Evolutionary conservation across 768 basidiomycete species (phyloP).

Genomic region (Trametes villosa): DNA sequence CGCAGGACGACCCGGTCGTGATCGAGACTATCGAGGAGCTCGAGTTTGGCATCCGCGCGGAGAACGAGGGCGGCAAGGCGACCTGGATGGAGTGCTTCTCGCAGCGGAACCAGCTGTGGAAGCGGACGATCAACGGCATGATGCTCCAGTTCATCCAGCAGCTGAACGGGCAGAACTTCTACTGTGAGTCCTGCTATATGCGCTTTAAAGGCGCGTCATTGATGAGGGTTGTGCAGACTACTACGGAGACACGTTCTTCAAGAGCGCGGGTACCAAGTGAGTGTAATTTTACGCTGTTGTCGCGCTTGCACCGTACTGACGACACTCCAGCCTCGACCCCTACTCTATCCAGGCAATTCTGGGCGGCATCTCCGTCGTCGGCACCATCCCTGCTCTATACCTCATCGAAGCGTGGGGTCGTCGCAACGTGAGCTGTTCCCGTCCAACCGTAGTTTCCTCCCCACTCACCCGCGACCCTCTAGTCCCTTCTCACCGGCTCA

Average conservation of each 20-base stretch:
- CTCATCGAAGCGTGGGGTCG: slow-evolving; percentile 80
- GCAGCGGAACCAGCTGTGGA: slow-evolving; percentile 66
- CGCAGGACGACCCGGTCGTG: slow-evolving; percentile 60
- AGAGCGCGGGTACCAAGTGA: slow-evolving; percentile 68
- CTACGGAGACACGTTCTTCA: slow-evolving; percentile 82
- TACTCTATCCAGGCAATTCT: slow-evolving; percentile 79
- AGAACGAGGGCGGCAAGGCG: slow-evolving; percentile 82
- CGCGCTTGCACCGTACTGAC: background rate
- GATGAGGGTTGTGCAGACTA: slow-evolving; percentile 53
- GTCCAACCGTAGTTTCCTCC: background rate
- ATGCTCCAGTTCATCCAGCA: slow-evolving; percentile 85
- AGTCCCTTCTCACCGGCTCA: slow-evolving; percentile 72
- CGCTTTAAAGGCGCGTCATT: background rate
- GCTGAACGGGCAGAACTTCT: slow-evolving; percentile 81
- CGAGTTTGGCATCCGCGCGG: slow-evolving; percentile 63
- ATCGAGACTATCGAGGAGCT: slow-evolving; percentile 66
- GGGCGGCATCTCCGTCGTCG: slow-evolving; percentile 74
- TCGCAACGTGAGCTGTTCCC: slow-evolving; percentile 49
- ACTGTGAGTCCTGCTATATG: slow-evolving; percentile 54
- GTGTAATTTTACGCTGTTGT: slow-evolving; percentile 23
- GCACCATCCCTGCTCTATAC: slow-evolving; percentile 70
- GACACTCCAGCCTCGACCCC: slow-evolving; percentile 51
- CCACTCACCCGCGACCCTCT: background rate
- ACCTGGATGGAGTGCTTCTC: slow-evolving; percentile 83
- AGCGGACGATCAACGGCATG: slow-evolving; percentile 79